These are phyloP conservation scores for Peterozyma toletana DNA, from an alignment of 805 yeast genomes.

Conservation along the genomic window DNA sequence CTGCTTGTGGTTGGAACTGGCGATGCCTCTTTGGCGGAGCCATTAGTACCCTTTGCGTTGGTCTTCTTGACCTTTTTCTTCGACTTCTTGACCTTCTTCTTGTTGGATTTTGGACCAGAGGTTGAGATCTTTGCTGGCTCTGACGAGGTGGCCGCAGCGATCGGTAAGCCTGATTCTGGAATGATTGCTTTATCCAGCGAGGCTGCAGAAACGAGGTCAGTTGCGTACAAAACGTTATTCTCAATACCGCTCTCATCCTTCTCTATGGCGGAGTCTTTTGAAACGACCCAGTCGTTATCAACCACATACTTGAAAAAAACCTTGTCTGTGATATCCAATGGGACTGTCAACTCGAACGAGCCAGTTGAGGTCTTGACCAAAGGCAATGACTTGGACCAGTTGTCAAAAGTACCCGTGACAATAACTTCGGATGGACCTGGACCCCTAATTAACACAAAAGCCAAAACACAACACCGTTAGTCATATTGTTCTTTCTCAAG, in stretches of 20 bases:
- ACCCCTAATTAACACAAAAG: constrained; percentile 16
- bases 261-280: constrained; percentile 30
- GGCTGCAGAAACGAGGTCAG: constrained; percentile 26
- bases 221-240: constrained; percentile 39
- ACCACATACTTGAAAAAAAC: constrained; percentile 48
- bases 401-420: constrained; percentile 55
- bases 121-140: constrained; percentile 2
- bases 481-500: too few relatives aligned
- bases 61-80: neutral
- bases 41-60: constrained; percentile 8
- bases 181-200: constrained; percentile 25
- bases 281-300: constrained; percentile 51
- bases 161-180: constrained; percentile 39
- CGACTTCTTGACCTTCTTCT: neutral
- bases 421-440: constrained; percentile 32
- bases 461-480: too few relatives aligned
- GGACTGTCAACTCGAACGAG: constrained; percentile 22
- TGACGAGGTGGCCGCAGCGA: constrained; percentile 10
- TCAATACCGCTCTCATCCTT: constrained; percentile 40
- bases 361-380: constrained; percentile 36
- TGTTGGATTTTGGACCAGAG: constrained; percentile 1
- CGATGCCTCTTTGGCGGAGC: constrained; percentile 14
- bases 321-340: constrained; percentile 19
- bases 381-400: constrained; percentile 45
- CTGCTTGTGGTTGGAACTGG: constrained; percentile 2